Percentiles rank a stretch among this genome's conserved stretches.
Evolutionary conservation across 2,329 filamentous ascomycete species (phyloP).

Genomic region (Epichloe festucae): DNA sequence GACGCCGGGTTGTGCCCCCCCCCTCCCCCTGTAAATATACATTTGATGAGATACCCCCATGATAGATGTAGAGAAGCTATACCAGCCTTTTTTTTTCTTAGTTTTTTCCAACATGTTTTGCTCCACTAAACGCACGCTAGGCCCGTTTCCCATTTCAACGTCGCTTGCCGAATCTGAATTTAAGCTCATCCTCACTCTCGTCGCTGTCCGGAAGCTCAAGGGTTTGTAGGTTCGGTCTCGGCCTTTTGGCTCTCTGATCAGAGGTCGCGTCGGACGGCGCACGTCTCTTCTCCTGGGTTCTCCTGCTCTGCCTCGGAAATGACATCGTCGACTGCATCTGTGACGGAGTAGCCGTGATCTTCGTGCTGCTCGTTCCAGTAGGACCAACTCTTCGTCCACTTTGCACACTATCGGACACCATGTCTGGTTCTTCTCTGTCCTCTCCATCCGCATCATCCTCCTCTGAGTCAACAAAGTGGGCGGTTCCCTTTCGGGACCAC

Average conservation of each 20-base stretch:
- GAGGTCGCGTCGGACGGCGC: slow-evolving; percentile 16
- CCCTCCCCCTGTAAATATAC: not conserved
- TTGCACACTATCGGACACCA: not conserved
- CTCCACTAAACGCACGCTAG: not conserved
- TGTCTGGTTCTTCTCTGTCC: not conserved
- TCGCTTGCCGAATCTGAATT: slow-evolving; percentile 42
- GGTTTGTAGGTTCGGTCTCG: slow-evolving; percentile 21
- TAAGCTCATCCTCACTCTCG: slow-evolving; percentile 43
- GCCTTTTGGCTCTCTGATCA: slow-evolving; percentile 20
- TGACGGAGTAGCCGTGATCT: slow-evolving; percentile 14
- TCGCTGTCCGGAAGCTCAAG: slow-evolving; percentile 26
- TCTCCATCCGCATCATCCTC: slow-evolving; percentile 16
- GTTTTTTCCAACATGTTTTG: too few relatives aligned
- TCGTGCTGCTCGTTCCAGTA: slow-evolving; percentile 13
- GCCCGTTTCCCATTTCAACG: slow-evolving; percentile 16
- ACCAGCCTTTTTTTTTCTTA: not conserved
- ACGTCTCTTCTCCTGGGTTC: slow-evolving; percentile 20
- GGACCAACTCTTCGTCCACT: slow-evolving; percentile 1
- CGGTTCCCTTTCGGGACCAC: slow-evolving; percentile 9
- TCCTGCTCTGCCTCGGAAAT: slow-evolving; percentile 11
- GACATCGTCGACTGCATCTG: slow-evolving; percentile 18
- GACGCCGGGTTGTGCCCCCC: not conserved
- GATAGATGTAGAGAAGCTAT: not conserved
- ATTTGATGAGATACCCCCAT: slow-evolving; percentile 4
- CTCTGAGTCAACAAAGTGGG: slow-evolving; percentile 21